Percentiles rank a stretch among this genome's conserved stretches.
These are phyloP conservation scores for Cryptococcus floricola DNA, from an alignment of 1,284 basidiomycete species.

Conservation along the genomic window DNA sequence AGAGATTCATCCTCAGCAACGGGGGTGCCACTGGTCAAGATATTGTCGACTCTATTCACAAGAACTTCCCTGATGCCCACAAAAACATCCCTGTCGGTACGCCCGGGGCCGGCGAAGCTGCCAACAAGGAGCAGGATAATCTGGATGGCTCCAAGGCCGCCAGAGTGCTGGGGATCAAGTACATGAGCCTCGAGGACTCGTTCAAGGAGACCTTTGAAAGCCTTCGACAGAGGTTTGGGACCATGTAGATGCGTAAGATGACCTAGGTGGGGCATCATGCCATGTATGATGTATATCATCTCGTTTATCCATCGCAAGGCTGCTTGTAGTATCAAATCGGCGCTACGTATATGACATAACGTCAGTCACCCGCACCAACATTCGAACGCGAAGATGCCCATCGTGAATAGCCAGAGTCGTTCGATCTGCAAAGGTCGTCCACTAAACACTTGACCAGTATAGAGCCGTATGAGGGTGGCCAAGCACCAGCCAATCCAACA, in stretches of 20 bases:
- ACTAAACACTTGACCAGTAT: too few relatives aligned
- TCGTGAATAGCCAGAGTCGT: too few relatives aligned
- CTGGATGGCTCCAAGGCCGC: conserved; percentile 33
- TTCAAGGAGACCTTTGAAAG: conserved; percentile 35
- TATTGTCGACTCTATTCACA: conserved; percentile 25
- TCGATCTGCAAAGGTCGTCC: too few relatives aligned
- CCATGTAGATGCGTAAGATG: background rate
- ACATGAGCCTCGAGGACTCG: conserved; percentile 26
- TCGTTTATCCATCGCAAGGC: too few relatives aligned
- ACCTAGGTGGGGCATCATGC: too few relatives aligned
- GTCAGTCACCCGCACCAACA: too few relatives aligned
- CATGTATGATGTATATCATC: too few relatives aligned
- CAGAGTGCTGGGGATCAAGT: conserved; percentile 39
- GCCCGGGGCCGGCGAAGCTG: conserved; percentile 16
- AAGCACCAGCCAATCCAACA: too few relatives aligned
- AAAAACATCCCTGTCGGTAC: conserved; percentile 36
- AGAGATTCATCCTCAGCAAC: conserved; percentile 57
- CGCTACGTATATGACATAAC: too few relatives aligned
- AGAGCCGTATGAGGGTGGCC: too few relatives aligned
- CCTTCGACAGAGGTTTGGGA: conserved; percentile 29
- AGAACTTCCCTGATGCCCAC: conserved; percentile 27
- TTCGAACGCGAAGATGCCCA: too few relatives aligned
- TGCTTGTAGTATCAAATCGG: too few relatives aligned
- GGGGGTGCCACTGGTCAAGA: conserved; percentile 45
- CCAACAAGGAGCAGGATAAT: conserved; percentile 18